phyloP scores from a whole-genome alignment of 139 green algal species.

The Chloropicon primus region DNA sequence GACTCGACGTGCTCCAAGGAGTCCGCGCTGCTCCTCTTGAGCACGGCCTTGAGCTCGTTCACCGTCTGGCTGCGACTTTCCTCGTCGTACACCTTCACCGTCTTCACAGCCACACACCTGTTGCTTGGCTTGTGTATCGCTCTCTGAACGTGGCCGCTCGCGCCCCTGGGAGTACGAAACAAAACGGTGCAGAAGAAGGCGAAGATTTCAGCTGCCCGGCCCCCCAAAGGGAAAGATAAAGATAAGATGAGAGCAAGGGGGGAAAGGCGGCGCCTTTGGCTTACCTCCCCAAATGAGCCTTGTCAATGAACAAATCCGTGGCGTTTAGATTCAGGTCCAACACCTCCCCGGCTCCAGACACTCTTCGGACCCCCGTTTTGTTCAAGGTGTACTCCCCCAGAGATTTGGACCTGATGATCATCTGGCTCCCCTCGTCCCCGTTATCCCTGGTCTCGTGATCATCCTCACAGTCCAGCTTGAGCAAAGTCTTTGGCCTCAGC shows the following conservation, averaged over 20 bases:
- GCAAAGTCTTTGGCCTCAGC: not conserved
- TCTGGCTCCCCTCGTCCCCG: not conserved
- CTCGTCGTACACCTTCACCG: conserved; percentile 29
- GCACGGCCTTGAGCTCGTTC: not conserved
- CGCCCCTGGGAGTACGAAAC: conserved; percentile 7
- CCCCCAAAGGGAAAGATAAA: no score
- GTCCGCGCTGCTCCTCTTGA: not conserved
- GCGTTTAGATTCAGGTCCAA: not conserved
- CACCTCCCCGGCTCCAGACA: not conserved
- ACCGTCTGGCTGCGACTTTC: not conserved
- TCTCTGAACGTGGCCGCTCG: conserved; percentile 17
- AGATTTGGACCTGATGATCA: not conserved
- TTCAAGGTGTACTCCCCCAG: not conserved
- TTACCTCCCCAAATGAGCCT: not conserved
- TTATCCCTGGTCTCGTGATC: not conserved
- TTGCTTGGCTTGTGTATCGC: conserved; percentile 27
- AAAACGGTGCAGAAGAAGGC: no score
- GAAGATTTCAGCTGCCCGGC: no score
- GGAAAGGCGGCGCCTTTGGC: not conserved
- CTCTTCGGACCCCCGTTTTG: not conserved
- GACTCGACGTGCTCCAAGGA: not conserved
- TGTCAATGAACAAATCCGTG: not conserved
- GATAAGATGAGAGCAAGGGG: no score
- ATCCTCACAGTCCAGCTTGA: not conserved
- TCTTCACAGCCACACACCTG: conserved; percentile 25